A percentile compares a stretch with the other conserved stretches of the same genome.
phyloP scores from a whole-genome alignment of 1,284 basidiomycete species.

The Sanghuangporus baumii region DNA sequence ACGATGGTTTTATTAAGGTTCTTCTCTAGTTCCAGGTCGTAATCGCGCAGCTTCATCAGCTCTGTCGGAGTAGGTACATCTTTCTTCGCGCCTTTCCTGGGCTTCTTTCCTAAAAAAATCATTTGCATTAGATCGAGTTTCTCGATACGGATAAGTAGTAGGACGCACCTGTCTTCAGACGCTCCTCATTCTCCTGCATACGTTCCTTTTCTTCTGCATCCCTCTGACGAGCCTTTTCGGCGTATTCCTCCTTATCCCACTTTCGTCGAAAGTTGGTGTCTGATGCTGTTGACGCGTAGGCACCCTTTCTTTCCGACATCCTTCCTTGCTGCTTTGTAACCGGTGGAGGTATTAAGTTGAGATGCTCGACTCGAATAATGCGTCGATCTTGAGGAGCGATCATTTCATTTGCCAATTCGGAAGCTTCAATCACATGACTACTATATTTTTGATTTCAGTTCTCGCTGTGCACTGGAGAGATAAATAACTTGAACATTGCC shows the following conservation, averaged over 20 bases:
- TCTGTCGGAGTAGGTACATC: slow-evolving; percentile 87
- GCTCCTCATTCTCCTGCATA: slow-evolving; percentile 82
- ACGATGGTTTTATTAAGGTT: slow-evolving; percentile 91
- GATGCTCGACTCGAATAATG: neutral
- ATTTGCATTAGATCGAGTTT: neutral
- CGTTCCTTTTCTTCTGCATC: slow-evolving; percentile 73
- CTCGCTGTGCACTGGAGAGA: too few species aligned
- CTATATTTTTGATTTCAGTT: too few species aligned
- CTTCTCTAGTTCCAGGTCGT: slow-evolving; percentile 81
- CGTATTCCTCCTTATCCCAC: slow-evolving; percentile 85
- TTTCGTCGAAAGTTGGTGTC: slow-evolving; percentile 79
- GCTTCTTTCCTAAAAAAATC: slow-evolving; percentile 63
- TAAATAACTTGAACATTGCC: too few species aligned
- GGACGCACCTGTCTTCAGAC: slow-evolving; percentile 69
- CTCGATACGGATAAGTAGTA: neutral
- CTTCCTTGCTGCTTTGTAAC: neutral
- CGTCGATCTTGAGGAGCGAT: too few species aligned
- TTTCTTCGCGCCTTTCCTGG: slow-evolving; percentile 54
- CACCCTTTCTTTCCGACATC: slow-evolving; percentile 59
- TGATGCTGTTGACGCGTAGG: slow-evolving; percentile 54
- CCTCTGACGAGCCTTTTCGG: slow-evolving; percentile 68
- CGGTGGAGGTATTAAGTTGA: neutral
- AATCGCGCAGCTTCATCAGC: slow-evolving; percentile 80
- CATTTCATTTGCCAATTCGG: too few species aligned
- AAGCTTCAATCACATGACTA: too few species aligned